Conservation (phyloP, 495 filamentous ascomycete species). For the Cercophora samala region DNA sequence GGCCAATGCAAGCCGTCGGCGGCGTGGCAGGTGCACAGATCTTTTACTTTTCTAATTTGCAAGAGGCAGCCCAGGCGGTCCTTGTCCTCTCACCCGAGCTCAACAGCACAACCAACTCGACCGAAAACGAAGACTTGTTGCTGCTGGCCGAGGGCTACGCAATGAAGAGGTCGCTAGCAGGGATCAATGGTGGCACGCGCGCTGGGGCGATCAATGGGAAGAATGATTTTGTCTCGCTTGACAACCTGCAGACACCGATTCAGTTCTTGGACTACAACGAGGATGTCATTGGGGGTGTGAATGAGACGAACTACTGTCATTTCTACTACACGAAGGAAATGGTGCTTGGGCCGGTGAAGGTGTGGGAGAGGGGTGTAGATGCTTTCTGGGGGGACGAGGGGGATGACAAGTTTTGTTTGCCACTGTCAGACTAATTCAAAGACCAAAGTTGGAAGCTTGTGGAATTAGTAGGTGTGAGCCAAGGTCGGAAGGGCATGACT, state of each 20-base stretch:
- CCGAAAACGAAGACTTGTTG: slow-evolving; percentile 20
- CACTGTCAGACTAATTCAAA: not conserved
- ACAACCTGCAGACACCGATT: slow-evolving; percentile 38
- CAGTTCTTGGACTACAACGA: slow-evolving; percentile 45
- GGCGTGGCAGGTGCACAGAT: slow-evolving; percentile 52
- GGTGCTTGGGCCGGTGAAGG: slow-evolving; percentile 37
- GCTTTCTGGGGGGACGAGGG: slow-evolving; percentile 67
- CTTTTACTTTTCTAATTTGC: slow-evolving; percentile 25
- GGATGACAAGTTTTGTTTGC: not conserved
- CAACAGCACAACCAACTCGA: slow-evolving; percentile 9
- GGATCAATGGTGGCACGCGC: not conserved
- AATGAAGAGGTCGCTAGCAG: slow-evolving; percentile 14
- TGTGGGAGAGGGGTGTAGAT: slow-evolving; percentile 48
- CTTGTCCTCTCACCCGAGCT: slow-evolving; percentile 16
- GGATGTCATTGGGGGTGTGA: not conserved
- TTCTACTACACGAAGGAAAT: slow-evolving; percentile 53
- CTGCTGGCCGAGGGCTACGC: slow-evolving; percentile 27
- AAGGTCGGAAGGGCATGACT: no score
- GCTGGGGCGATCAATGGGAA: slow-evolving; percentile 36
- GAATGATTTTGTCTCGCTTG: slow-evolving; percentile 32
- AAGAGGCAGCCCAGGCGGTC: slow-evolving; percentile 10
- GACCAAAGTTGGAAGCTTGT: not conserved
- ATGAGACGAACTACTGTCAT: slow-evolving; percentile 50
- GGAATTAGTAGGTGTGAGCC: no score
- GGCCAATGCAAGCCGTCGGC: slow-evolving; percentile 56